Evolutionary conservation across 2,329 filamentous ascomycete species (phyloP), one percentile per base, ranked within the genome.

Genomic region (Plenodomus biglobosus): DNA sequence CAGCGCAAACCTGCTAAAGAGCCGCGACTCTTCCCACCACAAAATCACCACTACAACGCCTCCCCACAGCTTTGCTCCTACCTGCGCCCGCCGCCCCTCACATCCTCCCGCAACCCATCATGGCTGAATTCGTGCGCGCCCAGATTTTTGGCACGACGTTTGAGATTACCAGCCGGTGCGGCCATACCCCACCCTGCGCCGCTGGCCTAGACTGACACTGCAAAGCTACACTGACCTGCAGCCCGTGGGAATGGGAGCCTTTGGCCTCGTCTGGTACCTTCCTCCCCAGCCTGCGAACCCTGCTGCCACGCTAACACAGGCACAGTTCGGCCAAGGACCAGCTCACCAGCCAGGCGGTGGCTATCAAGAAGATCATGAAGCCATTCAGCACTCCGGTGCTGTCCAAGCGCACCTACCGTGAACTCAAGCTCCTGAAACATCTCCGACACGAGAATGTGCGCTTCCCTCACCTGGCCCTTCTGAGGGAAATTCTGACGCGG

Each of bases 351-450:
- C 92, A 96, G 75, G 91, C 92, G 75, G 94, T 99, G 53, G 94
- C 94, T 50, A 92, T 99, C 72, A 99, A 99, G 84, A 99, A 99
- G 84, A 99, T 99, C 71, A 97, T 99, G 92, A 99, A 97, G 80
- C 94, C 94, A 8, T 99, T 99, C 77, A 96, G 92, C 81, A 99
- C 94, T n/a, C 92, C 94, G 1, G 94, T 99, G 50, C 81, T 99
- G 40, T 94, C 94, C 50, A 99, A 99, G 80, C 85, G 94, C 71
- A 99, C 94, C 60, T 99, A 99, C 75, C 86, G 94, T 69, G 94
- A 99, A 75, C 79, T 99, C 71, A 99, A 97, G 80, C 83, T 99
- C 56, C 80, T 99, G 68, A 99, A 97, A 80, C 94, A 99, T 71
- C 80, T 99, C 53, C 86, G 86, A 71, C 94, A 99, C 74, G 94